Percentiles rank a stretch among this genome's conserved stretches.
phyloP scores from a whole-genome alignment of 345 rosid species.

The Salix dunnii region DNA sequence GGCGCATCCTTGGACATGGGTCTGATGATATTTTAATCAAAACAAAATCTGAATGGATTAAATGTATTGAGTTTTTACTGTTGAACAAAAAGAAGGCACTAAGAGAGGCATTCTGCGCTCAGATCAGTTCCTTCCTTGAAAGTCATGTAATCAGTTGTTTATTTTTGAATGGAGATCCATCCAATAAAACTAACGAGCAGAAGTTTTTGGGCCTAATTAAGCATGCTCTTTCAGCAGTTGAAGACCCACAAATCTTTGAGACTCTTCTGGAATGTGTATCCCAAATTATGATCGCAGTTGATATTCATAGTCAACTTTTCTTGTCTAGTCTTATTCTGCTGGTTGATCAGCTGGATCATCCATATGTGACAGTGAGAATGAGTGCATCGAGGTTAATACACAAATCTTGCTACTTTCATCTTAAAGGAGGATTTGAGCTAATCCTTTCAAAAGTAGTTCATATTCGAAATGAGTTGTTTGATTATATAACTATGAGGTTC shows the following conservation, averaged over 20 bases:
- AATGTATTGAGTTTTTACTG: slow-evolving; percentile 58
- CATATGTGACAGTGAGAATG: slow-evolving; percentile 58
- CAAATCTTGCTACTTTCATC: slow-evolving; percentile 66
- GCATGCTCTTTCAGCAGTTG: slow-evolving; percentile 50
- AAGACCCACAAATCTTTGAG: slow-evolving; percentile 62
- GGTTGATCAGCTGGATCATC: slow-evolving; percentile 87
- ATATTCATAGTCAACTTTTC: slow-evolving; percentile 62
- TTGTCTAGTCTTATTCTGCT: slow-evolving; percentile 59
- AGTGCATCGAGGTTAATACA: slow-evolving; percentile 67
- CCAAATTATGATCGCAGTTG: slow-evolving; percentile 71
- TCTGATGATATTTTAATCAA: slow-evolving; percentile 42
- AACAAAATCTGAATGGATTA: slow-evolving; percentile 62
- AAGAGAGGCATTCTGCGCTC: slow-evolving; percentile 84
- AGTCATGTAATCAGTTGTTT: slow-evolving; percentile 45
- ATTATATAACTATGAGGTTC: slow-evolving; percentile 59
- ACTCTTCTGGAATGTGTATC: slow-evolving; percentile 74
- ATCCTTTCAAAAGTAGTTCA: slow-evolving; percentile 56
- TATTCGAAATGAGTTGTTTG: slow-evolving; percentile 60
- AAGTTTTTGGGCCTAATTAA: slow-evolving; percentile 56
- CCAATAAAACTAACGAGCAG: slow-evolving; percentile 38
- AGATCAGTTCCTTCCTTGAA: slow-evolving; percentile 60
- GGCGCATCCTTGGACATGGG: slow-evolving; percentile 65
- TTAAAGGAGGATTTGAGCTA: slow-evolving; percentile 66
- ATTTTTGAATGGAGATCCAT: slow-evolving; percentile 44
- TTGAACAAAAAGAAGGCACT: slow-evolving; percentile 60